Conservation (phyloP, 371 early-diverging fungal species). For the Syncephalastrum racemosum region DNA sequence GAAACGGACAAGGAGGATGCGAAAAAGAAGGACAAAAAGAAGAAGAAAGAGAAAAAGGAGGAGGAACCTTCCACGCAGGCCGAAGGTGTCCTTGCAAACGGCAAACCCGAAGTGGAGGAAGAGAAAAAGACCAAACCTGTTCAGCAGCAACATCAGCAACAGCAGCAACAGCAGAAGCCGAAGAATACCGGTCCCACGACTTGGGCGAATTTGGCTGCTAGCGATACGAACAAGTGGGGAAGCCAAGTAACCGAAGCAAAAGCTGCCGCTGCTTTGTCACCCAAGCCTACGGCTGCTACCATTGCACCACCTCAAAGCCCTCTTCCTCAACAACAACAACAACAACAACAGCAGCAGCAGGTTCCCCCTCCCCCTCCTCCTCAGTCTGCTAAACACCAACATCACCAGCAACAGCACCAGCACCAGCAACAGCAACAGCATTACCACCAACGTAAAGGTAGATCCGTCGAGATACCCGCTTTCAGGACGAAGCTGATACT, state of each 20-base stretch:
- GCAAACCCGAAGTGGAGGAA: constrained; percentile 29
- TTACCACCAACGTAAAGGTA: constrained; percentile 12
- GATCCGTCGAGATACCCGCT: not conserved
- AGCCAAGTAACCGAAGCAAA: constrained; percentile 32
- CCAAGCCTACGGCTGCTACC: constrained; percentile 14
- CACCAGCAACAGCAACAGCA: constrained; percentile 10
- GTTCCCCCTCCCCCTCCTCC: constrained; percentile 5
- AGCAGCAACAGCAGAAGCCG: constrained; percentile 29
- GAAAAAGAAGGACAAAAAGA: constrained; percentile 6
- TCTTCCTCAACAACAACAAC: constrained; percentile 6
- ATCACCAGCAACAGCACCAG: constrained; percentile 13
- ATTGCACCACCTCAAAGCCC: constrained; percentile 10
- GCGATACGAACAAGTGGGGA: constrained; percentile 38
- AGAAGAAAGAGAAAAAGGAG: constrained; percentile 2
- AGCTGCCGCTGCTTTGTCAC: constrained; percentile 17
- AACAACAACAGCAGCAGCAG: constrained; percentile 6
- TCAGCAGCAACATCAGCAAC: constrained; percentile 36
- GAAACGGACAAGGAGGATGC: constrained; percentile 2
- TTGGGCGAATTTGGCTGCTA: constrained; percentile 51
- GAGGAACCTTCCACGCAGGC: constrained; percentile 3
- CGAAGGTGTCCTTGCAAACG: constrained; percentile 12
- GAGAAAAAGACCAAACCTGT: constrained; percentile 53
- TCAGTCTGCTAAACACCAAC: constrained; percentile 2
- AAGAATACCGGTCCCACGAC: constrained; percentile 30
- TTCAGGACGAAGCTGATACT: constrained; percentile 1